Percentiles rank a stretch among this genome's conserved stretches.
Evolutionary conservation across 306 rosid genomes (phyloP).

Genomic region (Prunus campanulata): DNA sequence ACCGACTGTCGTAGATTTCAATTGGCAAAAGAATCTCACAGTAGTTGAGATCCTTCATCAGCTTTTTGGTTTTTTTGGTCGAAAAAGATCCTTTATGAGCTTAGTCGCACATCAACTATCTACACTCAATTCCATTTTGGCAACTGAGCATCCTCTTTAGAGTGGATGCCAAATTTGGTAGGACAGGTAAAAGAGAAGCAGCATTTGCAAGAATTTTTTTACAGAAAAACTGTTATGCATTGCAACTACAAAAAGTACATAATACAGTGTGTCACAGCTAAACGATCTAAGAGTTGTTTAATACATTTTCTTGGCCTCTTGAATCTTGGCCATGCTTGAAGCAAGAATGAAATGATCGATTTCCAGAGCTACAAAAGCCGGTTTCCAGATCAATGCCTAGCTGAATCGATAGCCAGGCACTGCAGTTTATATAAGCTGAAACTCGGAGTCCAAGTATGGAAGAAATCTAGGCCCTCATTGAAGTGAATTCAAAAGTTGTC

Average conservation of each 20-base stretch:
- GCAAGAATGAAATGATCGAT: not conserved
- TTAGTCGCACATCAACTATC: not conserved
- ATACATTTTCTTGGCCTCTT: no score
- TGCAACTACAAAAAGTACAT: not conserved
- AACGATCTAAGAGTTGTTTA: not conserved
- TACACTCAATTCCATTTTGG: not conserved
- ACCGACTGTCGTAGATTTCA: not conserved
- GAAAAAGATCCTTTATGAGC: not conserved
- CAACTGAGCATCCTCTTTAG: not conserved
- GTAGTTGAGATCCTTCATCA: not conserved
- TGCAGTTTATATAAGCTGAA: not conserved
- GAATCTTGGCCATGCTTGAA: not conserved
- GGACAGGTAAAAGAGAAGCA: not conserved
- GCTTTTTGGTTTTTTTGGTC: no score
- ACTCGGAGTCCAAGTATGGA: not conserved
- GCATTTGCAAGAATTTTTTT: not conserved
- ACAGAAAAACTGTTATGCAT: not conserved
- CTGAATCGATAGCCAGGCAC: not conserved
- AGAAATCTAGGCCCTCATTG: constrained; percentile 23
- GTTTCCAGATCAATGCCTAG: not conserved
- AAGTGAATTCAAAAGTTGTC: constrained; percentile 29
- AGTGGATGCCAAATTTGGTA: not conserved
- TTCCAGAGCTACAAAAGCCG: no score
- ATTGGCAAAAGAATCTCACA: not conserved
- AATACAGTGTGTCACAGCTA: not conserved